Base-by-base conservation (phyloP, 148 eudicot genomes). In the Gaultheria prostrata region DNA sequence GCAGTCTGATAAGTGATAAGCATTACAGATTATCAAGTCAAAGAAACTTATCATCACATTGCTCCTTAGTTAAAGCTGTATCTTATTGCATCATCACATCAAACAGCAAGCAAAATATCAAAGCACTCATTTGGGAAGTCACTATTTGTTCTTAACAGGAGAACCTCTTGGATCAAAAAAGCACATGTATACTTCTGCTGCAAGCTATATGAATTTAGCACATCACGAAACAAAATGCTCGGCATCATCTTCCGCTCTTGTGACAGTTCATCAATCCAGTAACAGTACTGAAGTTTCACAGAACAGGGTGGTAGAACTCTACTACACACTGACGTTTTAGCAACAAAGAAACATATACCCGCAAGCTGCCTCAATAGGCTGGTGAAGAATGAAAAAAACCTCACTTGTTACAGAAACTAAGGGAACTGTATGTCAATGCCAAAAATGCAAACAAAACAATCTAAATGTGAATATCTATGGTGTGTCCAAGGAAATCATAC, bases 401-500 rank as follows among this genome's bases (percentile, higher is more conserved):
- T n/a, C n/a, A 18, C n/a, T 18, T 56, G 17, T 8, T 1, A 57
- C 8, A 26, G 65, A 57, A 57, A 1, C 5, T 57, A 57, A 10
- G 65, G 20, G 65, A 57, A 57, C 65, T 21, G 65, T 59, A 59
- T 57, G 10, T 21, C 65, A 61, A 43, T 14, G 33, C 39, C 9
- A 80, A 43, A 63, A 49, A 26, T 45, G 2, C 54, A 65, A 2
- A 67, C 24, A 65, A 67, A 57, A 39, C 13, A 65, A 43, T 10
- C 6, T 26, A 45, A 65, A 45, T 17, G 24, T 21, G 6, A 33
- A 20, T 79, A 33, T n/a, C n/a, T n/a, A n/a, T n/a, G 8, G 8
- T 24, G 26, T 43, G 35, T 8, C 6, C 24, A 81, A 81, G 50
- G 28, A 51, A 59, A 26, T 59, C 67, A 59, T 92, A 97, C 99